Conservation (phyloP, 2,329 filamentous ascomycete genomes). For the Aspergillus aculeatinus region DNA sequence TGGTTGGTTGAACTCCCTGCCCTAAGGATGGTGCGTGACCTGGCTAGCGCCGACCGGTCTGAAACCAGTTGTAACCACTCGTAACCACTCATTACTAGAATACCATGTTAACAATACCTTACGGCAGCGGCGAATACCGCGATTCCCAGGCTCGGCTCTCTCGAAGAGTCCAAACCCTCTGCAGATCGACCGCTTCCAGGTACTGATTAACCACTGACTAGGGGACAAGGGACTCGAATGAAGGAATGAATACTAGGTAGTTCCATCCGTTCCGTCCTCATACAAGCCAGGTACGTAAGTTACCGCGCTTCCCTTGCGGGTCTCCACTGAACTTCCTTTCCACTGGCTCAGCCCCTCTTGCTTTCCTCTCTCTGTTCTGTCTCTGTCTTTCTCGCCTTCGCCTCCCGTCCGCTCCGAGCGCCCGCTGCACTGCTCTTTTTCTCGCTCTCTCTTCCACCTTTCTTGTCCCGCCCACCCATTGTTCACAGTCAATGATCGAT, state of each 20-base stretch:
- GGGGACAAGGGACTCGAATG: too few species aligned
- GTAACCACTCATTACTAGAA: neutral
- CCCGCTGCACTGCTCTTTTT: constrained; percentile 18
- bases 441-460: constrained; percentile 24
- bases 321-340: constrained; percentile 19
- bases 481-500: constrained; percentile 16
- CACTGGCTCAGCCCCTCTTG: constrained; percentile 35
- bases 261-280: neutral
- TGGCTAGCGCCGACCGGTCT: constrained; percentile 15
- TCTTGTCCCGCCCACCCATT: constrained; percentile 22
- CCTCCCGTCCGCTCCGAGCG: constrained; percentile 27
- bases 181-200: neutral
- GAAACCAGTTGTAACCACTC: constrained; percentile 5
- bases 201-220: neutral
- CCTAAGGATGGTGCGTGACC: constrained; percentile 26
- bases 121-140: neutral
- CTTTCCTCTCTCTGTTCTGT: neutral
- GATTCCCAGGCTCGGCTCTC: neutral
- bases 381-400: constrained; percentile 24
- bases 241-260: too few species aligned
- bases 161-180: neutral
- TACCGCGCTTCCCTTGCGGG: constrained; percentile 14
- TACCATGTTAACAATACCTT: constrained; percentile 13
- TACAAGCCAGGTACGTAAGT: constrained; percentile 12
- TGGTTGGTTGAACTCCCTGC: constrained; percentile 18